Conservation (phyloP, 805 yeast species). For the Nematodospora valgi region DNA sequence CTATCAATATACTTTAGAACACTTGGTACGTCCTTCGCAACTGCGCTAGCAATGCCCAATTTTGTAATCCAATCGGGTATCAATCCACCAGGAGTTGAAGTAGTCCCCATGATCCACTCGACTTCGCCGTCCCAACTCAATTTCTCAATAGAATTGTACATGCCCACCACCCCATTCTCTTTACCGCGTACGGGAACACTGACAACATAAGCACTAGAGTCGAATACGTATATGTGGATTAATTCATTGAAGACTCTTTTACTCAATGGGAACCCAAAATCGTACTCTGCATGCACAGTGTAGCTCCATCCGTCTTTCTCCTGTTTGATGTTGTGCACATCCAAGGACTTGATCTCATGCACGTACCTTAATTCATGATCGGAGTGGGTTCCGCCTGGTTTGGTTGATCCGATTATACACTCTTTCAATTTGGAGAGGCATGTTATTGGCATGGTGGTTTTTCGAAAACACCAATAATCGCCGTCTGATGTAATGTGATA, state of each 20-base stretch:
- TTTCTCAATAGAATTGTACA: slow-evolving; percentile 36
- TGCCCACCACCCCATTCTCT: slow-evolving; percentile 23
- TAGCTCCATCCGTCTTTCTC: slow-evolving; percentile 20
- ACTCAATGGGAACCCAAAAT: slow-evolving; percentile 34
- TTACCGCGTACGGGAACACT: slow-evolving; percentile 25
- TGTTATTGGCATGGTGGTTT: background rate
- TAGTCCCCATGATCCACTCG: slow-evolving; percentile 38
- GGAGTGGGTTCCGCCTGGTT: slow-evolving; percentile 24
- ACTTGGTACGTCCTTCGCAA: slow-evolving; percentile 39
- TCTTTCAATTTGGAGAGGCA: slow-evolving; percentile 1
- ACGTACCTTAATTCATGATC: slow-evolving; percentile 35
- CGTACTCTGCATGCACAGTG: slow-evolving; percentile 29
- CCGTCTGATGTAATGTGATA: background rate
- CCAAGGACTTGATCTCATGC: slow-evolving; percentile 24
- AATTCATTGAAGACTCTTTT: slow-evolving; percentile 35
- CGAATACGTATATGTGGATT: slow-evolving; percentile 24
- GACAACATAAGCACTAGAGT: slow-evolving; percentile 25
- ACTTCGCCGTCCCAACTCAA: slow-evolving; percentile 19
- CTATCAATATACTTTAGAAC: slow-evolving; percentile 24
- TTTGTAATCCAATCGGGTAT: slow-evolving; percentile 36
- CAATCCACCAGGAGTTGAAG: slow-evolving; percentile 37
- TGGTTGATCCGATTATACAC: slow-evolving; percentile 5
- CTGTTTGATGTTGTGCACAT: slow-evolving; percentile 12
- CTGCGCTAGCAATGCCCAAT: slow-evolving; percentile 27
- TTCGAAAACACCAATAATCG: slow-evolving; percentile 7